Percentiles rank a stretch among this genome's conserved stretches.
Evolutionary conservation across 768 basidiomycete species (phyloP).

Genomic region (Hygrocybe punicea): DNA sequence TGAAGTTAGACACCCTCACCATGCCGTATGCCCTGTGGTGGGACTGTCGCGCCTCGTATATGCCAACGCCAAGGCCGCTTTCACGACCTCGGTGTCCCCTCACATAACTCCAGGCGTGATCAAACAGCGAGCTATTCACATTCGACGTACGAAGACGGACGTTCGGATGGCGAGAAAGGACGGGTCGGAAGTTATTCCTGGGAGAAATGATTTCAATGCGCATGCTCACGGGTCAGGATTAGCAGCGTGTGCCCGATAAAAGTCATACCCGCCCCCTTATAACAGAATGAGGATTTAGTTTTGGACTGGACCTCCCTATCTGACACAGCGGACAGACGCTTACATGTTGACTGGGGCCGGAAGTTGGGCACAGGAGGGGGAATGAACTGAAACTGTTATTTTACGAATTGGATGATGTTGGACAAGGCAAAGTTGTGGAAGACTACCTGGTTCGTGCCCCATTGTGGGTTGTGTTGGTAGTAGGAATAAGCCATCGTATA

Average conservation of each 20-base stretch:
- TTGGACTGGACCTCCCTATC: conserved; percentile 1
- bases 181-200: not conserved
- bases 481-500: conserved; percentile 41
- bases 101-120: conserved; percentile 50
- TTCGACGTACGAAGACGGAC: conserved; percentile 32
- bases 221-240: conserved; percentile 55
- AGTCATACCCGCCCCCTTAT: conserved; percentile 61
- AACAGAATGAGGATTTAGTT: conserved; percentile 5
- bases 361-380: conserved; percentile 41
- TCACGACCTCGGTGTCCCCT: conserved; percentile 38
- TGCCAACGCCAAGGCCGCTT: conserved; percentile 46
- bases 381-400: conserved; percentile 40
- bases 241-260: conserved; percentile 58
- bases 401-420: conserved; percentile 1
- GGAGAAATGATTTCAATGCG: not conserved
- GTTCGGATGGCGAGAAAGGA: conserved; percentile 8
- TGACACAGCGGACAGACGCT: conserved; percentile 22
- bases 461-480: conserved; percentile 47
- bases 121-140: conserved; percentile 49
- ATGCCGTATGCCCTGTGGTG: conserved; percentile 64
- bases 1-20: conserved; percentile 34
- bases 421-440: conserved; percentile 3
- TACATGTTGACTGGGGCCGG: conserved; percentile 54
- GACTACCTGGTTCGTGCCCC: conserved; percentile 48
- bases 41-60: conserved; percentile 61